Evolutionary conservation across 139 green algal species (phyloP).

Genomic region (Axilococcus clingmanii): DNA sequence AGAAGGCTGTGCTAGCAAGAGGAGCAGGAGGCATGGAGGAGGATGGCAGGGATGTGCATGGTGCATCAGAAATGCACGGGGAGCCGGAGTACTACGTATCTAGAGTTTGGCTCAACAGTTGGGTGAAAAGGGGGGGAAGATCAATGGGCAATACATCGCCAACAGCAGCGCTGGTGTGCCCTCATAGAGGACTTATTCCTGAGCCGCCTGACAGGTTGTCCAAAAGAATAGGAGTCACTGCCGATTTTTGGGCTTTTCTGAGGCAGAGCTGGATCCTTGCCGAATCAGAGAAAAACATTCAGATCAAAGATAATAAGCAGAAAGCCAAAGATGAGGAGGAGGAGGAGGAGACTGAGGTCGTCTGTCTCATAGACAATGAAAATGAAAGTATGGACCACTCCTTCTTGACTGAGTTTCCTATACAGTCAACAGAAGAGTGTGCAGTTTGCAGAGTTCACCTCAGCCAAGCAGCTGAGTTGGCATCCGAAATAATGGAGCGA

Average conservation of each 20-base stretch:
- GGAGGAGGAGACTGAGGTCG: neutral
- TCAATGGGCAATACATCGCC: constrained; percentile 23
- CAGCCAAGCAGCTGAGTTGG: neutral
- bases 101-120: constrained; percentile 17
- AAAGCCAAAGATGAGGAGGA: neutral
- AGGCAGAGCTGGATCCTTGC: constrained; percentile 24
- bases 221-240: constrained; percentile 28
- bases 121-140: constrained; percentile 7
- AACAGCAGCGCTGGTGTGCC: constrained; percentile 42
- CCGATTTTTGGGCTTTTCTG: constrained; percentile 33
- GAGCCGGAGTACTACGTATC: constrained; percentile 6
- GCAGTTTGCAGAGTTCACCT: constrained; percentile 12
- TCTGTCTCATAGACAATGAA: neutral
- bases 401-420: constrained; percentile 9
- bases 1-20: neutral
- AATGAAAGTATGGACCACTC: neutral
- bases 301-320: neutral
- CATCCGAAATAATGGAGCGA: constrained; percentile 18
- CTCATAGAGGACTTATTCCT: constrained; percentile 42
- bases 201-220: constrained; percentile 13
- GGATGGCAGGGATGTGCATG: neutral
- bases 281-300: constrained; percentile 8
- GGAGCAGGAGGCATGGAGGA: neutral
- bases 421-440: constrained; percentile 16
- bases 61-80: neutral